A percentile compares a stretch with the other conserved stretches of the same genome.
phyloP scores from a whole-genome alignment of 140 eudicot species.

The Flaveria floridana region DNA sequence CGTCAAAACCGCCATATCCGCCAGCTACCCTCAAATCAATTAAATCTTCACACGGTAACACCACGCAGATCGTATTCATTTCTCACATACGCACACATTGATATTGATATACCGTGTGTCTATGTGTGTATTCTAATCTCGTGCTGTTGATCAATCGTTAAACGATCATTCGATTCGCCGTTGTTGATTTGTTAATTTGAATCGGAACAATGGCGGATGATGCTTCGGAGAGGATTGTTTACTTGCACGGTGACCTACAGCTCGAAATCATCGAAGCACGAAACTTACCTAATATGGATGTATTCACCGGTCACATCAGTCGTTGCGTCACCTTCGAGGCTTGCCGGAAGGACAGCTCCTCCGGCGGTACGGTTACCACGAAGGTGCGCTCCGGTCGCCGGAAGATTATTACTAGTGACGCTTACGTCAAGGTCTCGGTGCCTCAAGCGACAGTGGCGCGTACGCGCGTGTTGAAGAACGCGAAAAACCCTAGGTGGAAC shows the following conservation, averaged over 20 bases:
- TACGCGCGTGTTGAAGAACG: conserved; percentile 78
- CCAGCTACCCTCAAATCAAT: conserved; percentile 18
- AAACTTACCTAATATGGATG: conserved; percentile 76
- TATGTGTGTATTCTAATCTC: conserved; percentile 13
- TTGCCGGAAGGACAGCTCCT: conserved; percentile 41
- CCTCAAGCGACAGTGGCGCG: conserved; percentile 90
- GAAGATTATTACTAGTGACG: conserved; percentile 81
- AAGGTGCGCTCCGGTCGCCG: conserved; percentile 44
- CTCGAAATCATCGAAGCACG: conserved; percentile 63
- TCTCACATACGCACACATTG: background rate
- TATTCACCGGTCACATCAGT: conserved; percentile 63
- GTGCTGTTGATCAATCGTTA: conserved; percentile 15
- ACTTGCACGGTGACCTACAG: conserved; percentile 80
- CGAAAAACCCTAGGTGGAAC: conserved; percentile 82
- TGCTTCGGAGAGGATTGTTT: conserved; percentile 36
- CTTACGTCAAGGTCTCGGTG: conserved; percentile 84
- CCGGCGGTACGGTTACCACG: conserved; percentile 29
- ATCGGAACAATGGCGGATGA: conserved; percentile 47
- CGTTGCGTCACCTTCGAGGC: conserved; percentile 56
- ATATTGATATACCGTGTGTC: background rate
- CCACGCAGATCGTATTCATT: conserved; percentile 10
- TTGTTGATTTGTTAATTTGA: conserved; percentile 16
- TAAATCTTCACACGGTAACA: background rate
- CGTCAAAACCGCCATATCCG: conserved; percentile 32
- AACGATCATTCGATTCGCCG: background rate